Conservation (phyloP, 768 basidiomycete species). For the Cyathus striatus region DNA sequence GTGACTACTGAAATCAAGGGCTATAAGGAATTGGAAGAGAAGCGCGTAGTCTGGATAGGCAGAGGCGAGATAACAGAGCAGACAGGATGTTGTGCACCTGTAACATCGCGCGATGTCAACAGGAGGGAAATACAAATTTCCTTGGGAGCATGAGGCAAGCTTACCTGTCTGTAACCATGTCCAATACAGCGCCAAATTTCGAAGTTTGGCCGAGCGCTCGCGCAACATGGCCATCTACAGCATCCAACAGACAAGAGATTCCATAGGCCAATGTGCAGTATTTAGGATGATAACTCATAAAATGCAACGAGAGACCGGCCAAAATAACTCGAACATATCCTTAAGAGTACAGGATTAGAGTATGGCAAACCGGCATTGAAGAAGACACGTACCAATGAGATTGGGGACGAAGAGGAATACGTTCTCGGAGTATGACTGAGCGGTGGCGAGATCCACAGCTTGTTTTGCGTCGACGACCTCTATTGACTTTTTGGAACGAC, state of each 20-base stretch:
- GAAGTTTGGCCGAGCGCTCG: slow-evolving; percentile 85
- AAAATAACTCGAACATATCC: slow-evolving; percentile 90
- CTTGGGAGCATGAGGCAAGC: too few species aligned
- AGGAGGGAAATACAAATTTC: background rate
- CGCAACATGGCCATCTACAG: slow-evolving; percentile 91
- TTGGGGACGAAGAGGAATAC: slow-evolving; percentile 97
- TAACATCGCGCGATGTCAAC: slow-evolving; percentile 2
- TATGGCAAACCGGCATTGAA: too few species aligned
- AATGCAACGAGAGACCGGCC: slow-evolving; percentile 83
- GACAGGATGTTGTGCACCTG: slow-evolving; percentile 94
- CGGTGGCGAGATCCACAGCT: slow-evolving; percentile 83
- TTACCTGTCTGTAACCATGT: slow-evolving; percentile 98
- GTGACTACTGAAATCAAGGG: slow-evolving; percentile 95
- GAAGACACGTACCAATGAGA: slow-evolving; percentile 69
- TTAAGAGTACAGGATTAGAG: slow-evolving; percentile 21
- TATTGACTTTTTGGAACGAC: slow-evolving; percentile 46
- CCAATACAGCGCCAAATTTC: slow-evolving; percentile 95
- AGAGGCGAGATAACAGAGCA: slow-evolving; percentile 89
- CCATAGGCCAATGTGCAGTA: slow-evolving; percentile 87
- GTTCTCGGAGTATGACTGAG: slow-evolving; percentile 87
- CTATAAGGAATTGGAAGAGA: slow-evolving; percentile 90
- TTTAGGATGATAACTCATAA: slow-evolving; percentile 94
- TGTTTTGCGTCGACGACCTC: slow-evolving; percentile 79
- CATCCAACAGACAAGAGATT: slow-evolving; percentile 90
- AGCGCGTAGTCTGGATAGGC: slow-evolving; percentile 85